phyloP scores from a whole-genome alignment of 139 green algal genomes.

The Coccomyxa sp. region DNA sequence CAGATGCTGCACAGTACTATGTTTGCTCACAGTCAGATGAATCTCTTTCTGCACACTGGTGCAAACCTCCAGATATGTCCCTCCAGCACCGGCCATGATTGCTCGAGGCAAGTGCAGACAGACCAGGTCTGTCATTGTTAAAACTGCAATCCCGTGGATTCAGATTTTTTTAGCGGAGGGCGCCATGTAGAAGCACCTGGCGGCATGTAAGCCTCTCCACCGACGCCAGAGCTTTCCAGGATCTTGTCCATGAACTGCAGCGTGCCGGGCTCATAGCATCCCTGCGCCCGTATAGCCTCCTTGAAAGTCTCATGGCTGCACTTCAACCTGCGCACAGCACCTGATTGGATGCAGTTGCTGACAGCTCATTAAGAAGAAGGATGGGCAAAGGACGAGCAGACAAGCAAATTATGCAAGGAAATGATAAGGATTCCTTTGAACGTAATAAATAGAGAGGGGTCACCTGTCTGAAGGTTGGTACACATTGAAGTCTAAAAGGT shows the following conservation, averaged over 20 bases:
- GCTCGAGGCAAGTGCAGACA: neutral
- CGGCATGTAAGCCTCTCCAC: neutral
- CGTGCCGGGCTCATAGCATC: neutral
- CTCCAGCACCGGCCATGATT: too few species aligned
- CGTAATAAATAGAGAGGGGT: neutral
- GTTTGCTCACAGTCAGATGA: too few species aligned
- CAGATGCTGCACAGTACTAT: neutral
- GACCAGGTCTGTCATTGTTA: neutral
- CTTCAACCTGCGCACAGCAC: neutral
- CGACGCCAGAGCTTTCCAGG: neutral
- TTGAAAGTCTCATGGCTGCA: neutral
- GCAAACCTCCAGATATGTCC: neutral
- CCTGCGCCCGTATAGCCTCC: neutral
- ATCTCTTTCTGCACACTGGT: neutral
- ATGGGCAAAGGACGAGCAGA: neutral
- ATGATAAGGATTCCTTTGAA: neutral
- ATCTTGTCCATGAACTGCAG: constrained; percentile 1
- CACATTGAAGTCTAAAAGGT: neutral
- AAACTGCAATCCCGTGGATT: neutral
- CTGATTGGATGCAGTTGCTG: neutral
- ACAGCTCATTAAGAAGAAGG: neutral
- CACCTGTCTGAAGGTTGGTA: neutral
- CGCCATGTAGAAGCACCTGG: neutral
- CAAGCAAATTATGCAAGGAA: neutral
- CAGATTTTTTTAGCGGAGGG: neutral